These are phyloP conservation scores for Geotrichum ghanense DNA, from an alignment of 805 yeast genomes.

Conservation along the genomic window DNA sequence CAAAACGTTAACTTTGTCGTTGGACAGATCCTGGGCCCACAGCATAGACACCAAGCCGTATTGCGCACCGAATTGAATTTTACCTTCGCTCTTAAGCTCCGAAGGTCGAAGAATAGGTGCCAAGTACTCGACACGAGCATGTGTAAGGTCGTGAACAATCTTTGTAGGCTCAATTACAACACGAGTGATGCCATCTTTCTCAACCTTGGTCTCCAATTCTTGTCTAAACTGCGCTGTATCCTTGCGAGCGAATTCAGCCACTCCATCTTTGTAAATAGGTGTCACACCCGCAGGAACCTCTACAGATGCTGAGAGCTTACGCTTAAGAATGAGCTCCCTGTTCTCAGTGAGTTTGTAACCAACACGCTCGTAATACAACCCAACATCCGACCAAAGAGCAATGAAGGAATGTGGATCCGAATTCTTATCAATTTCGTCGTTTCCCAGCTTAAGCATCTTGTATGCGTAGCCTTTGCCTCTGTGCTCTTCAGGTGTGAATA, in stretches of 20 bases:
- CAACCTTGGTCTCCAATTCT: constrained; percentile 9
- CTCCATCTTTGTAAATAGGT: not conserved
- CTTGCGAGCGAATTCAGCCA: not conserved
- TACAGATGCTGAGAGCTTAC: not conserved
- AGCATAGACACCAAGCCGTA: constrained; percentile 16
- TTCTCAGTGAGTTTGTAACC: constrained; percentile 30
- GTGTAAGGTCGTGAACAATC: constrained; percentile 6
- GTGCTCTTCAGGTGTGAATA: constrained; percentile 36
- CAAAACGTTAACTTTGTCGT: constrained; percentile 13
- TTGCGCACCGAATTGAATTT: constrained; percentile 16
- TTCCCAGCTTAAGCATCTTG: constrained; percentile 29
- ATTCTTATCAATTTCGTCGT: constrained; percentile 9
- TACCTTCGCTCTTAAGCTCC: constrained; percentile 4
- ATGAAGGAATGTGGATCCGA: constrained; percentile 22
- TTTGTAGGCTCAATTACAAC: constrained; percentile 13
- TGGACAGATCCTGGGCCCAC: constrained; percentile 20
- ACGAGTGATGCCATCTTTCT: constrained; percentile 15
- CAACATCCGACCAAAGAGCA: constrained; percentile 63
- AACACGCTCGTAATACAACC: constrained; percentile 49
- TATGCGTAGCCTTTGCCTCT: constrained; percentile 49
- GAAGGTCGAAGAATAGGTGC: constrained; percentile 8
- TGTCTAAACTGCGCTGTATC: constrained; percentile 1
- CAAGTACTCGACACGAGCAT: constrained; percentile 15
- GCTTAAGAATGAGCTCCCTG: constrained; percentile 6
- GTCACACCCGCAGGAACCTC: not conserved